Conservation (phyloP, 2,329 filamentous ascomycete species). For the Fusarium humuli region DNA sequence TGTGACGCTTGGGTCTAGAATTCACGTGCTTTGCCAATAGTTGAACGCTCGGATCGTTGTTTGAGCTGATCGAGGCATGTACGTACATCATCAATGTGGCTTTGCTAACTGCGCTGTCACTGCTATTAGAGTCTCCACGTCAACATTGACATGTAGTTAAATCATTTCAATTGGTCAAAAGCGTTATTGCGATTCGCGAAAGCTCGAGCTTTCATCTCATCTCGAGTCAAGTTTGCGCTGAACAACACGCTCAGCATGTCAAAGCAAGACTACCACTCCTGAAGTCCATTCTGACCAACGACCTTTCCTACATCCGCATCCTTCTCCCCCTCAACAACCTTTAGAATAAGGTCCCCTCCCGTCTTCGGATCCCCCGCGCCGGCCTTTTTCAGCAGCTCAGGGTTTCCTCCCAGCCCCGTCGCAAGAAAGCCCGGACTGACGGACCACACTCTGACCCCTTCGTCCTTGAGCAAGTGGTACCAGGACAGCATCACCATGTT, state of each 20-base stretch:
- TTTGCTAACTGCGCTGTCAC: constrained; percentile 16
- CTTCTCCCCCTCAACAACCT: constrained; percentile 56
- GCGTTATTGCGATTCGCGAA: neutral
- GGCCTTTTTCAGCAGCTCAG: constrained; percentile 48
- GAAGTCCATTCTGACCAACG: constrained; percentile 46
- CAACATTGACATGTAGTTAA: neutral
- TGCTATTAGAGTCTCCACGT: neutral
- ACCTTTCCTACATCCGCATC: constrained; percentile 57
- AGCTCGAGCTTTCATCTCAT: neutral
- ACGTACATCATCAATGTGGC: constrained; percentile 38
- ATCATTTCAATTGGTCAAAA: neutral
- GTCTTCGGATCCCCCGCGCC: constrained; percentile 51
- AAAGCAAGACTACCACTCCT: constrained; percentile 41
- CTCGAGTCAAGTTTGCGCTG: neutral
- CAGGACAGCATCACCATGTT: constrained; percentile 57
- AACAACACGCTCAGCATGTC: neutral
- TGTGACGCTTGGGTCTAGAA: neutral
- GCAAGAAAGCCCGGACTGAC: constrained; percentile 63
- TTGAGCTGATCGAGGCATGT: neutral
- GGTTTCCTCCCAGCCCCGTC: constrained; percentile 56
- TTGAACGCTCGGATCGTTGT: neutral
- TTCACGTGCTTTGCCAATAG: constrained; percentile 1
- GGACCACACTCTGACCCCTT: constrained; percentile 63
- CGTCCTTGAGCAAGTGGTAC: constrained; percentile 56
- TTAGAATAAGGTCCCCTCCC: constrained; percentile 54